Evolutionary conservation across 257 asterid species (phyloP).

Genomic region (Voacanga thouarsii): DNA sequence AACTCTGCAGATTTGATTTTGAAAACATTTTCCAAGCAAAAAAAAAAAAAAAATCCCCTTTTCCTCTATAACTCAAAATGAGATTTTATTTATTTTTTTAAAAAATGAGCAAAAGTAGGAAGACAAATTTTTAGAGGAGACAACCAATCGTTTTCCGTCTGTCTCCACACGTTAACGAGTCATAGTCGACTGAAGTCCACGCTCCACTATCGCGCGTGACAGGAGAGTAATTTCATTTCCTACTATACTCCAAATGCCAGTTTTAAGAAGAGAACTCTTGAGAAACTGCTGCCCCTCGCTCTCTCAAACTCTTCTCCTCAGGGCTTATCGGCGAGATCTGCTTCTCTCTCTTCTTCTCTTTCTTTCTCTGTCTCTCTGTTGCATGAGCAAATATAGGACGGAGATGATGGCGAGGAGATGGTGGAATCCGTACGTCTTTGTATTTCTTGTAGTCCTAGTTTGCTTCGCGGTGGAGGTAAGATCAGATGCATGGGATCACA

Average conservation of each 20-base stretch:
- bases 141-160: not conserved
- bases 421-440: conserved; percentile 14
- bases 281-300: not conserved
- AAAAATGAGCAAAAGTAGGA: not conserved
- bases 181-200: not conserved
- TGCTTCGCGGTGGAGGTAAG: conserved; percentile 20
- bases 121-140: not conserved
- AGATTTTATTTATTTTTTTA: not conserved
- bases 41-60: not conserved
- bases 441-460: conserved; percentile 11
- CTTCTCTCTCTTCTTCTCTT: not conserved
- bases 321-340: conserved; percentile 12
- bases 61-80: not conserved
- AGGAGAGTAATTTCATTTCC: not conserved
- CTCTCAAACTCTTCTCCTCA: not conserved
- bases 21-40: no score
- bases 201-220: not conserved
- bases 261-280: not conserved
- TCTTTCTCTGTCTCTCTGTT: not conserved
- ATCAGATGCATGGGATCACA: conserved; percentile 42
- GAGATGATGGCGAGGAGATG: conserved; percentile 16
- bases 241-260: not conserved
- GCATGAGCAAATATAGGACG: conserved; percentile 1
- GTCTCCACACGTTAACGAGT: not conserved
- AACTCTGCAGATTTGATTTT: no score